phyloP scores from a whole-genome alignment of 192 early-diverging fungal genomes.

The Mycoemilia scoparia region DNA sequence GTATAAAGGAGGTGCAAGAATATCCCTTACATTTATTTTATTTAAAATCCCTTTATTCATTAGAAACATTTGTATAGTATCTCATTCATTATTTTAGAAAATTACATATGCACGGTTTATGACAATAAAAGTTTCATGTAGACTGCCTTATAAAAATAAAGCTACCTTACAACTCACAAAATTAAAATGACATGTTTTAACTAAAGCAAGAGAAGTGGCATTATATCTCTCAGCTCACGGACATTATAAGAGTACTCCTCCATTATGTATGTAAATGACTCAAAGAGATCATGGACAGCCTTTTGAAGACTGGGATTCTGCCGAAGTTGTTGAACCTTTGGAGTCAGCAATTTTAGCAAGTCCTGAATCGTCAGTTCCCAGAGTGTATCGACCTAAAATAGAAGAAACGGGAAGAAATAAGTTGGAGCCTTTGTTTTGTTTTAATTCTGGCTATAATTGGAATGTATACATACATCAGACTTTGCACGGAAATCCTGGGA shows the following conservation, averaged over 20 bases:
- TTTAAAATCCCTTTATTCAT: too few species aligned
- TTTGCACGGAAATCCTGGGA: conserved; percentile 80
- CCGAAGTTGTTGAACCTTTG: conserved; percentile 58
- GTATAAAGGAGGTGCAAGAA: conserved; percentile 29
- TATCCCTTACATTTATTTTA: too few species aligned
- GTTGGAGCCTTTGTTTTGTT: conserved; percentile 5
- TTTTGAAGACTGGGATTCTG: conserved; percentile 61
- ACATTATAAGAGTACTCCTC: conserved; percentile 33
- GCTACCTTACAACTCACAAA: too few species aligned
- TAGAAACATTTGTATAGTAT: too few species aligned
- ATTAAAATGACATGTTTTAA: background rate
- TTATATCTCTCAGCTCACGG: conserved; percentile 31
- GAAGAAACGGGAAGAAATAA: conserved; percentile 2
- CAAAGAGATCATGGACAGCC: conserved; percentile 52
- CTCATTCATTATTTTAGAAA: too few species aligned
- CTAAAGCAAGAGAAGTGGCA: conserved; percentile 16
- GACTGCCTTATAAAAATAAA: too few species aligned
- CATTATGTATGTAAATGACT: conserved; percentile 80
- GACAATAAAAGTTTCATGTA: too few species aligned
- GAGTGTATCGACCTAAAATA: conserved; percentile 75
- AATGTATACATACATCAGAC: conserved; percentile 20
- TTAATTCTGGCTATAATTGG: background rate
- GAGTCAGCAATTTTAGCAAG: conserved; percentile 58
- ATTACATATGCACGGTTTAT: too few species aligned
- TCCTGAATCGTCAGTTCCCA: conserved; percentile 75